phyloP scores from a whole-genome alignment of 495 filamentous ascomycete genomes.

The Glutinoglossum americanum region DNA sequence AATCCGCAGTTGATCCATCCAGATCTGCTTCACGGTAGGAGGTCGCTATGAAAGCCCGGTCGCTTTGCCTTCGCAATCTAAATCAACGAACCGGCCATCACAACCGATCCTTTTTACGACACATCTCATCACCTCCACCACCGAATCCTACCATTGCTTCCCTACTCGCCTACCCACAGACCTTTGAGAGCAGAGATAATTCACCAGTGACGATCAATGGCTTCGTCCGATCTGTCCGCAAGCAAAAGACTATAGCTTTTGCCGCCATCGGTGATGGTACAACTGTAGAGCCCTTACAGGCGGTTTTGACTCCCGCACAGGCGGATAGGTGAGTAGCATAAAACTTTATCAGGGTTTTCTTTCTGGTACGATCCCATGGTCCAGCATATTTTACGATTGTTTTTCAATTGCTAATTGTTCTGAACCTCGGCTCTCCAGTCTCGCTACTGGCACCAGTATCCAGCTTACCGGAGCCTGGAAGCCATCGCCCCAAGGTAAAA shows the following conservation, averaged over 20 bases:
- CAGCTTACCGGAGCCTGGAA: conserved; percentile 62
- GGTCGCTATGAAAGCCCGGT: background rate
- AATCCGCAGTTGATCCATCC: too few relatives aligned
- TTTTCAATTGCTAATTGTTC: conserved; percentile 3
- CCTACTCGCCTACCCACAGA: conserved; percentile 3
- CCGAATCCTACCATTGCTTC: conserved; percentile 1
- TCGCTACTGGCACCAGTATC: conserved; percentile 63
- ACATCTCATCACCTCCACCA: conserved; percentile 8
- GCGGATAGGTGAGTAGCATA: conserved; percentile 38
- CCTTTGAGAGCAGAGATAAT: background rate
- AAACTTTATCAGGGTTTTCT: background rate
- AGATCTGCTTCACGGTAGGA: too few relatives aligned
- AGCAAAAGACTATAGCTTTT: conserved; percentile 68
- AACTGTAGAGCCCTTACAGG: conserved; percentile 56
- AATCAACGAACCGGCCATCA: background rate
- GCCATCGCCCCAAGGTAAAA: conserved; percentile 40
- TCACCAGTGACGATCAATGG: conserved; percentile 41
- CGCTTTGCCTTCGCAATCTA: background rate
- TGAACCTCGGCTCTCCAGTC: conserved; percentile 21
- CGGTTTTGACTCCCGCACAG: conserved; percentile 51
- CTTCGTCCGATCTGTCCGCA: conserved; percentile 64
- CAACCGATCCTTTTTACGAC: conserved; percentile 2
- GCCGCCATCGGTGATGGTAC: conserved; percentile 79
- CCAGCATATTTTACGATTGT: background rate
- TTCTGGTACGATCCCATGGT: too few relatives aligned